phyloP scores from a whole-genome alignment of 805 yeast genomes.

The Saccharomycopsis guyanensis region DNA sequence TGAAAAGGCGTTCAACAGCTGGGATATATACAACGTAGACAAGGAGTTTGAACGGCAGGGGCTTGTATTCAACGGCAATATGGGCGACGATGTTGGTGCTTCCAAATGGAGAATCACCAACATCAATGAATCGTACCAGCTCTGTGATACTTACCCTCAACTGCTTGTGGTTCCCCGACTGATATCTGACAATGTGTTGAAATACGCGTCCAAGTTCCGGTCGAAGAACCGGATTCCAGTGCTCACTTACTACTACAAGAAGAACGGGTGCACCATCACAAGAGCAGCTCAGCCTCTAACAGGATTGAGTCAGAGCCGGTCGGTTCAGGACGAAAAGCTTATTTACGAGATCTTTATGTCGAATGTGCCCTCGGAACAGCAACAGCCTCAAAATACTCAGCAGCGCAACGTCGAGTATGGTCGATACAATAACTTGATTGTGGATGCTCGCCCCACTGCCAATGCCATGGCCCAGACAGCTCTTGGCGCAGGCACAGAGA shows the following conservation, averaged over 20 bases:
- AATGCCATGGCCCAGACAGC: conserved; percentile 97
- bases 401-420: conserved; percentile 23
- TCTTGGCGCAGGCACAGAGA: conserved; percentile 96
- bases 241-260: conserved; percentile 63
- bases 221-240: conserved; percentile 83
- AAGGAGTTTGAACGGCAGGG: conserved; percentile 75
- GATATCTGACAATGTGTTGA: conserved; percentile 73
- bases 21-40: conserved; percentile 59
- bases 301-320: conserved; percentile 80
- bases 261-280: conserved; percentile 70
- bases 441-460: conserved; percentile 87
- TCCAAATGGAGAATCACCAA: conserved; percentile 62
- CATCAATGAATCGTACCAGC: conserved; percentile 55
- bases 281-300: conserved; percentile 91
- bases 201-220: conserved; percentile 78
- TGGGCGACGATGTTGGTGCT: conserved; percentile 20
- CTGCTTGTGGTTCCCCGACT: conserved; percentile 61
- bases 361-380: conserved; percentile 35
- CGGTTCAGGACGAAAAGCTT: conserved; percentile 85
- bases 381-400: conserved; percentile 24
- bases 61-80: conserved; percentile 27
- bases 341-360: conserved; percentile 65
- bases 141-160: conserved; percentile 73
- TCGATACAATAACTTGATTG: conserved; percentile 54
- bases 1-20: conserved; percentile 59